Evolutionary conservation across 768 basidiomycete species (phyloP), one percentile per base, ranked within the genome.

Genomic region (Russula ochroleuca): DNA sequence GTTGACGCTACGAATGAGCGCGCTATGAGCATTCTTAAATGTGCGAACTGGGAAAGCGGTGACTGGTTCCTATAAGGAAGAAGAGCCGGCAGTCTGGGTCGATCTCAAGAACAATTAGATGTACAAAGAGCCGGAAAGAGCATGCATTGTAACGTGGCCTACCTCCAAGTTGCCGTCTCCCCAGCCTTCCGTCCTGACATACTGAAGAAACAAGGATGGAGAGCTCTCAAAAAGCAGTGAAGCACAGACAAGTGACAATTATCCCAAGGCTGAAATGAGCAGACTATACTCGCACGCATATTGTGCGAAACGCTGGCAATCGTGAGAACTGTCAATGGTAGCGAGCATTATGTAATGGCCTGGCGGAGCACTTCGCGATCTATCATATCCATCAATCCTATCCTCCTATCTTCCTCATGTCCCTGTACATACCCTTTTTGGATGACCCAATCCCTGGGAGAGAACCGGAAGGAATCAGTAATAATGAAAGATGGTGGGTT

Each of bases 401-500:
- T 40, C 40, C 38, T 38, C 37, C 11, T 15, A 7, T 41, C 2
- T 5, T 17, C 17, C 28, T 28, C 2, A 50, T 50, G 49, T 50
- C 49, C 49, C 49, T 31, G 25, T 28, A 47, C 37, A 57, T 57
- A 48, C 53, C 19, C 40, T 41, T 57, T 33, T 17, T 57, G 14
- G 61, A 50, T 19, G n/a, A 49, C 10, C 47, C 48, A 8, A 9
- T 23, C 21, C 57, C 47, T 3, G 38, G 48, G 28, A 31, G 37
- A 6, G 15, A 37, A 3, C 52, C 43, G 10, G 57, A 31, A n/a
- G 35, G 28, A 2, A 21, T 59, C 4, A 35, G 3, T 5, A 23
- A 49, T 6, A 4, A 10, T 14, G 62, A 64, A 48, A 21, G 1
- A 31, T 64, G 62, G 62, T 64, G 62, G 62, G 62, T 9, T 6